Base-by-base conservation (phyloP, 257 asterid species). In the Solanum chaucha region DNA sequence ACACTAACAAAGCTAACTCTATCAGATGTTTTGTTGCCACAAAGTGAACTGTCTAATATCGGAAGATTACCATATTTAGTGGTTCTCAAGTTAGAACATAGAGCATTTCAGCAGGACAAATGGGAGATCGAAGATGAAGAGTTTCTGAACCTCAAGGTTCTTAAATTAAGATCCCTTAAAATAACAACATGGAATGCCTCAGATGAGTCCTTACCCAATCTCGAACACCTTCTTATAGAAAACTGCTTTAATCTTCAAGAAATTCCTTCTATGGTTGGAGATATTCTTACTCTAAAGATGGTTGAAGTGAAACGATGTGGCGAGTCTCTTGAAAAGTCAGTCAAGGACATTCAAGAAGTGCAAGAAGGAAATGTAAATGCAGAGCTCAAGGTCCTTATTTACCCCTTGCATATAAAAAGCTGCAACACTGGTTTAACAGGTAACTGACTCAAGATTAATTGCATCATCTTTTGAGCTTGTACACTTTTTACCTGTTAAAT, bases 231-330 rank as follows among this genome's bases (percentile, higher is more conserved):
- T 20, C 41, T 82, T 5, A 22, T 51, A 22, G 71, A 35, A 26
- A 44, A 68, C 70, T 82, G 71, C 9, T 44, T 44, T 2, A 22
- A 44, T 17, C 86, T 82, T 46, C 36, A 51, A 4, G 40, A 64
- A 70, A 51, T 86, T 26, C 88, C 88, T 55, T 55, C 64, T 36
- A 35, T 32, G 24, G 9, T 86, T 55, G 85, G 85, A 58, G 85
- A 86, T 74, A 59, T 74, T 28, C n/a, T 59, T 34, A 15, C 30
- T 36, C 74, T 86, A 28, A 46, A 75, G 71, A 73, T 81, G n/a
- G 75, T 86, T 36, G 88, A 86, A 72, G 10, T 26, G 85, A 86
- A 75, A 75, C 68, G 88, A 36, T 86, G 88, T 34, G 48, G 88
- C 13, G 9, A 36, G n/a, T 55, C 85, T 15, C 77, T 83, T 36